These are phyloP conservation scores for Trifolium fragiferum DNA, from an alignment of 306 rosid species.

Conservation along the genomic window DNA sequence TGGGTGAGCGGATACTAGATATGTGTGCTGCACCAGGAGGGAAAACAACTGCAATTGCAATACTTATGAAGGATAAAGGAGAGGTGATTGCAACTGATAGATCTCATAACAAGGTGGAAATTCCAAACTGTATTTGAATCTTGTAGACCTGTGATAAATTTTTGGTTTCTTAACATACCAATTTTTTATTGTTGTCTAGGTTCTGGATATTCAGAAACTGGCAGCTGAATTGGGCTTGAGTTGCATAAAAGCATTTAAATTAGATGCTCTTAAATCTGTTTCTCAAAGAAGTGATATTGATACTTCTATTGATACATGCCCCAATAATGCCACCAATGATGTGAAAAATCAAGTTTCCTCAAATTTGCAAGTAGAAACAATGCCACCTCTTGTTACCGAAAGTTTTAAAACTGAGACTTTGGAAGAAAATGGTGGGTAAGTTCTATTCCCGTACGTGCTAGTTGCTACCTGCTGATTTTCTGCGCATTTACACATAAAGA, in stretches of 20 bases:
- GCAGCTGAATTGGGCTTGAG: slow-evolving; percentile 93
- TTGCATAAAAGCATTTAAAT: slow-evolving; percentile 73
- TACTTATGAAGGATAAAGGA: slow-evolving; percentile 91
- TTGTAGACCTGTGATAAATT: slow-evolving; percentile 18
- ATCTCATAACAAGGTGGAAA: slow-evolving; percentile 91
- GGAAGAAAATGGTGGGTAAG: slow-evolving; percentile 64
- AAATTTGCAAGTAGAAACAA: slow-evolving; percentile 53
- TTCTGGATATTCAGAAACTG: slow-evolving; percentile 77
- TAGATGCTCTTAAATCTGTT: slow-evolving; percentile 92
- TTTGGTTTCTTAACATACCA: slow-evolving; percentile 15
- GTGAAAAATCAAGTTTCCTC: slow-evolving; percentile 46
- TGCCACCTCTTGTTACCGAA: slow-evolving; percentile 45
- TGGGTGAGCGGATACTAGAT: slow-evolving; percentile 85
- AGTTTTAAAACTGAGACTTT: slow-evolving; percentile 47
- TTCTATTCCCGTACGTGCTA: slow-evolving; percentile 36
- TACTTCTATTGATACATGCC: slow-evolving; percentile 43
- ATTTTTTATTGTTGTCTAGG: slow-evolving; percentile 57
- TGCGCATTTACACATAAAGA: slow-evolving; percentile 26
- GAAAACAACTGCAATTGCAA: slow-evolving; percentile 94
- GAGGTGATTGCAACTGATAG: slow-evolving; percentile 89
- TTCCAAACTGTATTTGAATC: slow-evolving; percentile 31
- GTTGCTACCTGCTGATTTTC: slow-evolving; percentile 31
- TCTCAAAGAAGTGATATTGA: slow-evolving; percentile 51
- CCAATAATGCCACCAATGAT: slow-evolving; percentile 44
- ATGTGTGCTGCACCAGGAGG: slow-evolving; percentile 99